Percentiles rank a stretch among this genome's conserved stretches.
These are phyloP conservation scores for Fragilaria radians DNA, from an alignment of 108 stramenopile genomes.

Conservation along the genomic window DNA sequence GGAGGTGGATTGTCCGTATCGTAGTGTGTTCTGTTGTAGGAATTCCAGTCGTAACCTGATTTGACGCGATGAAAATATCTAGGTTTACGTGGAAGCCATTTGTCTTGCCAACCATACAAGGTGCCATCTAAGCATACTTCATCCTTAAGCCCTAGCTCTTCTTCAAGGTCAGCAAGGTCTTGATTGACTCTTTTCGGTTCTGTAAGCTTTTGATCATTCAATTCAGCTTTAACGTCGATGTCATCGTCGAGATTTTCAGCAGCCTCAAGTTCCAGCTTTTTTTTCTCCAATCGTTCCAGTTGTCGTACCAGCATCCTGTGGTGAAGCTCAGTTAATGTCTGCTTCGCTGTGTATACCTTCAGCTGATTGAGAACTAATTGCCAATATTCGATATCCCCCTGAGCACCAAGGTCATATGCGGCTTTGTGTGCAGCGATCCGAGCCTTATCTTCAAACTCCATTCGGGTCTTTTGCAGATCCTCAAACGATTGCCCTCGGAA, in stretches of 20 bases:
- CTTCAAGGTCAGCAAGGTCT: conserved; percentile 83
- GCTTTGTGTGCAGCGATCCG: conserved; percentile 9
- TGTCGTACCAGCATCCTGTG: conserved; percentile 89
- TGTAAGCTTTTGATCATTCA: conserved; percentile 10
- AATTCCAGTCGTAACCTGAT: conserved; percentile 99
- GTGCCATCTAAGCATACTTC: conserved; percentile 45
- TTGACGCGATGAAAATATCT: conserved; percentile 98
- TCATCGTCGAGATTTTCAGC: conserved; percentile 21
- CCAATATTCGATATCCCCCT: conserved; percentile 84
- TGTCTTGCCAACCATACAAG: conserved; percentile 84
- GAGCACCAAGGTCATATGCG: conserved; percentile 5
- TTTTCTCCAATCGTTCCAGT: conserved; percentile 80
- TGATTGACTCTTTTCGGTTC: conserved; percentile 54
- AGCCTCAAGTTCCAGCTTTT: conserved; percentile 25
- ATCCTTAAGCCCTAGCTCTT: conserved; percentile 73
- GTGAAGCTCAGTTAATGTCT: conserved; percentile 78
- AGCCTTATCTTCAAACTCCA: conserved; percentile 68
- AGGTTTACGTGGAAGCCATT: conserved; percentile 95
- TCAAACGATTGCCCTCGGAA: conserved; percentile 68
- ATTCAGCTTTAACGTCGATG: conserved; percentile 17
- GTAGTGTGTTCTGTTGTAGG: conserved; percentile 98
- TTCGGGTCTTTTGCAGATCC: conserved; percentile 77
- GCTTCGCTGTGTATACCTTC: conserved; percentile 77
- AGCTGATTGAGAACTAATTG: conserved; percentile 72
- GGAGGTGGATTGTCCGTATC: conserved; percentile 99